Evolutionary conservation across 179 eudicot species (phyloP).

Genomic region (Silene coronaria): DNA sequence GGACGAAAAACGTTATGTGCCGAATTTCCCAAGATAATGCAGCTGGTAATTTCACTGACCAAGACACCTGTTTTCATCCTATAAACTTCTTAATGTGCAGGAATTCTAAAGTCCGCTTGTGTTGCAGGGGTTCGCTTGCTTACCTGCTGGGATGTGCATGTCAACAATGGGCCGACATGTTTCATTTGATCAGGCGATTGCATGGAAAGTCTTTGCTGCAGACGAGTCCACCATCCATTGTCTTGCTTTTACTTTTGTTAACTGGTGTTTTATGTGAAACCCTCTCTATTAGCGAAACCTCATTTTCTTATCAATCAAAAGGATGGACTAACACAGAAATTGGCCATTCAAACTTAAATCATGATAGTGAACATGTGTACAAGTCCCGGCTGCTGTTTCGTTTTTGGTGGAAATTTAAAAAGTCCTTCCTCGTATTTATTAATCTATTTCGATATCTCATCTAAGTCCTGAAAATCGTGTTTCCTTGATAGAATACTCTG

Average conservation of each 20-base stretch:
- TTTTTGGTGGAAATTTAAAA: too few relatives aligned
- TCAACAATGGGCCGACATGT: constrained; percentile 46
- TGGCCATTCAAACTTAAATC: not conserved
- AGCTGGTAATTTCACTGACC: constrained; percentile 28
- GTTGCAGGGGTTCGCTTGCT: constrained; percentile 40
- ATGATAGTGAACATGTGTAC: not conserved
- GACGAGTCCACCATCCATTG: constrained; percentile 43
- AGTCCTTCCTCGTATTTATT: too few relatives aligned
- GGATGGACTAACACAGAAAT: not conserved
- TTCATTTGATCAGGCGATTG: constrained; percentile 36
- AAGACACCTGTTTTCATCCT: not conserved
- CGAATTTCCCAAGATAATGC: constrained; percentile 41
- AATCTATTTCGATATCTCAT: too few relatives aligned
- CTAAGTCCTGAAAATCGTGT: too few relatives aligned
- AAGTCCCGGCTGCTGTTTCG: too few relatives aligned
- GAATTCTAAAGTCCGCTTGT: not conserved
- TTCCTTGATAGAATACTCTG: too few relatives aligned
- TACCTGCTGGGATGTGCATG: constrained; percentile 40
- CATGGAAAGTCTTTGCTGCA: constrained; percentile 44
- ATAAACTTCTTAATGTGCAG: not conserved
- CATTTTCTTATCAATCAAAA: not conserved
- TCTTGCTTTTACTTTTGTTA: constrained; percentile 43
- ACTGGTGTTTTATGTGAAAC: constrained; percentile 44
- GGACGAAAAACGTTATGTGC: constrained; percentile 35
- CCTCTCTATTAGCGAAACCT: not conserved